phyloP scores from a whole-genome alignment of 345 rosid species.

The Brassica carinata region DNA sequence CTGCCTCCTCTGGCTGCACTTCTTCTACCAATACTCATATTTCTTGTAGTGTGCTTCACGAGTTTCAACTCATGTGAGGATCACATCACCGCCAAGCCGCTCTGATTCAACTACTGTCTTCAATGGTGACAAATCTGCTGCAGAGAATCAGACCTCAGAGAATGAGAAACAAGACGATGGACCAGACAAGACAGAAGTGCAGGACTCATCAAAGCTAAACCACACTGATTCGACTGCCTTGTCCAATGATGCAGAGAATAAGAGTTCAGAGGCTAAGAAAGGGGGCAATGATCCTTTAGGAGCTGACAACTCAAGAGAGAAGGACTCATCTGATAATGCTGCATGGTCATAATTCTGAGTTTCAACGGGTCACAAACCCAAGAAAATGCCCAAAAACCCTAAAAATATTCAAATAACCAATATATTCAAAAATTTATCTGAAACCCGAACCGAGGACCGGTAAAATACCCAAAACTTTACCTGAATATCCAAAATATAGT shows the following conservation, averaged over 20 bases:
- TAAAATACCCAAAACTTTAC: too few species aligned
- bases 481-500: too few species aligned
- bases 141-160: conserved; percentile 22
- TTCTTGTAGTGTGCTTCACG: too few species aligned
- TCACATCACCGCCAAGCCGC: conserved; percentile 32
- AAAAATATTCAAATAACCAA: too few species aligned
- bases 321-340: conserved; percentile 27
- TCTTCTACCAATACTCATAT: conserved; percentile 27
- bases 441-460: too few species aligned
- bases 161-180: conserved; percentile 25
- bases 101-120: neutral
- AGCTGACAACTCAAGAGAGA: conserved; percentile 13
- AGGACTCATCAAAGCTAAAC: conserved; percentile 14
- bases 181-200: neutral
- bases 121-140: conserved; percentile 21
- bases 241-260: conserved; percentile 26
- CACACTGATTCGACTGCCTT: conserved; percentile 36
- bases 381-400: too few species aligned
- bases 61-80: neutral
- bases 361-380: neutral
- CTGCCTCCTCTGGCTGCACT: conserved; percentile 12
- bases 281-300: neutral
- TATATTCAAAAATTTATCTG: too few species aligned
- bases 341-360: conserved; percentile 22
- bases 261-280: conserved; percentile 21